Percentiles rank a stretch among this genome's conserved stretches.
phyloP scores from a whole-genome alignment of 768 basidiomycete species.

The Gautieria morchelliformis region DNA sequence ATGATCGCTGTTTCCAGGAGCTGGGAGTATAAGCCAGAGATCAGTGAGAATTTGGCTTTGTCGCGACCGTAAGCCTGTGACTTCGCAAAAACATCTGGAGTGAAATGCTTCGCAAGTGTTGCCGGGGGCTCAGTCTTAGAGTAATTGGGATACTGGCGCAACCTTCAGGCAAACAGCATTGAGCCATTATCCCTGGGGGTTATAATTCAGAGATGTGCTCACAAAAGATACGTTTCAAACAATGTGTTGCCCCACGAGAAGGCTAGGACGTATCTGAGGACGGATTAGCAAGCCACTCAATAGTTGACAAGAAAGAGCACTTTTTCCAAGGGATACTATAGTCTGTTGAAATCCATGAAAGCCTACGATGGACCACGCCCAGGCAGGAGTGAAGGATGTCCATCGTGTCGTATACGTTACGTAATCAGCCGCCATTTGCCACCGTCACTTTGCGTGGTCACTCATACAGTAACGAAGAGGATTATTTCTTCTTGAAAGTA shows the following conservation, averaged over 20 bases:
- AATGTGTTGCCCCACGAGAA: conserved; percentile 72
- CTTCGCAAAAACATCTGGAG: conserved; percentile 66
- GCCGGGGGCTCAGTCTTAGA: conserved; percentile 64
- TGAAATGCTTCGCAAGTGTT: conserved; percentile 60
- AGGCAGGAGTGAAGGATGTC: conserved; percentile 55
- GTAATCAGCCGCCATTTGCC: background rate
- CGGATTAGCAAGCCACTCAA: background rate
- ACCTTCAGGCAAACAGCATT: conserved; percentile 19
- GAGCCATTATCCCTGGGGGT: background rate
- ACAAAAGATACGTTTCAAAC: conserved; percentile 86
- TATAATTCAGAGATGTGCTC: conserved; percentile 2
- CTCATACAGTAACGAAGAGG: no score
- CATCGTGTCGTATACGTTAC: conserved; percentile 28
- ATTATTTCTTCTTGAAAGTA: no score
- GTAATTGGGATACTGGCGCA: conserved; percentile 82
- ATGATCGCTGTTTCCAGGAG: conserved; percentile 58
- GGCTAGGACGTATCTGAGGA: conserved; percentile 59
- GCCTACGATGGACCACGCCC: conserved; percentile 42
- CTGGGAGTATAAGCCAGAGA: conserved; percentile 70
- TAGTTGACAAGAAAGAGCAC: background rate
- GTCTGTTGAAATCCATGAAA: conserved; percentile 65
- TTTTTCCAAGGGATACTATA: conserved; percentile 23
- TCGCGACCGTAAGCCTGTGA: conserved; percentile 87
- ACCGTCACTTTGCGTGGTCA: no score
- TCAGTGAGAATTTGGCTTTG: conserved; percentile 75